Conservation (phyloP, 441 rosid genomes). For the Iberis amara region DNA sequence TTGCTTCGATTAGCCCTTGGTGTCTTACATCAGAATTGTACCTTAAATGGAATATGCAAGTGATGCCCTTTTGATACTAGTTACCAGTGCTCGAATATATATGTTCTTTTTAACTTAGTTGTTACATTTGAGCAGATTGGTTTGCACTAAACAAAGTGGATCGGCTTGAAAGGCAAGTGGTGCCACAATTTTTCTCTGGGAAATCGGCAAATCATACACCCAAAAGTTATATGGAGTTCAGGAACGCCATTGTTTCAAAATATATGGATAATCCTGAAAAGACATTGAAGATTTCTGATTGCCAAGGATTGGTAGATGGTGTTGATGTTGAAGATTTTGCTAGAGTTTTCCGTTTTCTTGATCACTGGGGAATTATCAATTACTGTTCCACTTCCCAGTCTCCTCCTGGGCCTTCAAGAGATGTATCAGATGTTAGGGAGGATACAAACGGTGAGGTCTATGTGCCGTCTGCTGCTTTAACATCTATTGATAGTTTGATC, state of each 20-base stretch:
- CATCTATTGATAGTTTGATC: conserved; percentile 92
- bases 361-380: conserved; percentile 96
- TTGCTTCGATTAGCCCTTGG: too few relatives aligned
- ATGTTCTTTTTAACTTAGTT: background rate
- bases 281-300: conserved; percentile 61
- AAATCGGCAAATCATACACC: conserved; percentile 73
- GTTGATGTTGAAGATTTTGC: conserved; percentile 62
- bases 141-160: conserved; percentile 75
- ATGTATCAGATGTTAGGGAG: conserved; percentile 60
- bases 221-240: conserved; percentile 80
- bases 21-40: conserved; percentile 9
- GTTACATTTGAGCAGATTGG: conserved; percentile 57
- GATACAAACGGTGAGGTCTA: conserved; percentile 77
- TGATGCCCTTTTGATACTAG: background rate
- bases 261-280: conserved; percentile 76
- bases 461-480: conserved; percentile 82
- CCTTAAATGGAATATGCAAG: conserved; percentile 6
- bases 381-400: conserved; percentile 53
- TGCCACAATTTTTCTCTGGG: conserved; percentile 91
- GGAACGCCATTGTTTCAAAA: conserved; percentile 76
- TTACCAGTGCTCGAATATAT: too few relatives aligned
- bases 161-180: conserved; percentile 93
- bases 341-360: conserved; percentile 84
- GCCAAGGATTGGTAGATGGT: conserved; percentile 55
- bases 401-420: conserved; percentile 50